phyloP scores from a whole-genome alignment of 495 filamentous ascomycete species.

The Chaetomidium leptoderma region DNA sequence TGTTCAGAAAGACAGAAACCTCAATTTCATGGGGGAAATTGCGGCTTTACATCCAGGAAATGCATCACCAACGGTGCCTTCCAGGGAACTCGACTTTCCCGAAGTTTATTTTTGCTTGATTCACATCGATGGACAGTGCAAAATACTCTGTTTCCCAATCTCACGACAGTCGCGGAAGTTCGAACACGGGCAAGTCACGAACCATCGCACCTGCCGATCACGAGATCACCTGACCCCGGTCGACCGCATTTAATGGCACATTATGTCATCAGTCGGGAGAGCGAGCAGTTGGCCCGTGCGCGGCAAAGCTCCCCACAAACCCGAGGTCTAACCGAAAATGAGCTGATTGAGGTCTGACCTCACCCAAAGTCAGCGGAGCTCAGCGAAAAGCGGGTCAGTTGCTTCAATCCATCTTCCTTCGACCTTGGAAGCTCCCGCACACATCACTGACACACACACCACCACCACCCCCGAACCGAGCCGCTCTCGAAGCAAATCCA shows the following conservation, averaged over 20 bases:
- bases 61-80: not conserved
- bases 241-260: not conserved
- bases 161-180: not conserved
- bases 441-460: conserved; percentile 14
- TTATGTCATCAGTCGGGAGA: conserved; percentile 17
- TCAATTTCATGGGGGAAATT: conserved; percentile 1
- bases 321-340: conserved; percentile 27
- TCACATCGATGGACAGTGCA: no score
- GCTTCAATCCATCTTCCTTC: conserved; percentile 12
- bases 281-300: conserved; percentile 3
- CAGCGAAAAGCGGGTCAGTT: conserved; percentile 19
- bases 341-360: conserved; percentile 29
- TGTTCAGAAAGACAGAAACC: no score
- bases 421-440: not conserved
- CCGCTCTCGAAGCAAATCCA: conserved; percentile 7
- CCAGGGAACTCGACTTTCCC: no score
- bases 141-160: not conserved
- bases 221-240: conserved; percentile 21
- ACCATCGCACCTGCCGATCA: not conserved
- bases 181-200: not conserved
- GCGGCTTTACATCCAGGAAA: not conserved
- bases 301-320: conserved; percentile 1
- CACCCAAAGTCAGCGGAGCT: conserved; percentile 16
- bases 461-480: conserved; percentile 5
- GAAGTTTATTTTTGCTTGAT: no score